Evolutionary conservation across 352 stramenopile species (phyloP).

Genomic region (Phytophthora chlamydospora): DNA sequence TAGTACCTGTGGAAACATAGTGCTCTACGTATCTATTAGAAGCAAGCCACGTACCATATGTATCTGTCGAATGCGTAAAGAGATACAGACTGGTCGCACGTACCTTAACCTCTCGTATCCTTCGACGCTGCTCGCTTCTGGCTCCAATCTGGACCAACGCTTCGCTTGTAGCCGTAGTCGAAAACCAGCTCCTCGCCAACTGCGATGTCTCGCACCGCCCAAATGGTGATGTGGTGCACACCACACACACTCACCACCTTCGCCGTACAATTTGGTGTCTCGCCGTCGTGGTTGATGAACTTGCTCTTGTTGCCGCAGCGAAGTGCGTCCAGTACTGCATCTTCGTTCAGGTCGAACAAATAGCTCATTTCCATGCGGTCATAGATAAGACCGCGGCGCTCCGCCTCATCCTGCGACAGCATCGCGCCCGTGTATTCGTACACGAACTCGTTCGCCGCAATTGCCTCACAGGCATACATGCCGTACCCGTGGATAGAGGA

Average conservation of each 20-base stretch:
- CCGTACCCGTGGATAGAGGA: conserved; percentile 63
- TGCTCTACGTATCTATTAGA: background rate
- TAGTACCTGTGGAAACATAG: background rate
- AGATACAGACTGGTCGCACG: background rate
- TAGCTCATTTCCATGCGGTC: conserved; percentile 85
- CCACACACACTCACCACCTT: conserved; percentile 85
- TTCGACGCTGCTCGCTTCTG: conserved; percentile 23
- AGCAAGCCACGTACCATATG: conserved; percentile 10
- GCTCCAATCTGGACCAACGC: conserved; percentile 66
- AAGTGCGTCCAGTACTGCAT: conserved; percentile 88
- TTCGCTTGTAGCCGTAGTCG: conserved; percentile 69
- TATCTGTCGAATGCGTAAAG: background rate
- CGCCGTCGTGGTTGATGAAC: conserved; percentile 83
- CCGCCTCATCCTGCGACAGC: conserved; percentile 65
- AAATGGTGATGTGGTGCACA: conserved; percentile 91
- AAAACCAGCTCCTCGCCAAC: conserved; percentile 71
- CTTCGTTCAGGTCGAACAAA: conserved; percentile 92
- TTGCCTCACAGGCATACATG: conserved; percentile 51
- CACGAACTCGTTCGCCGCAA: conserved; percentile 55
- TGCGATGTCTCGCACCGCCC: conserved; percentile 79
- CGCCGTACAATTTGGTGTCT: conserved; percentile 74
- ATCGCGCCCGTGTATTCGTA: conserved; percentile 69
- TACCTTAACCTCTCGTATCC: conserved; percentile 24
- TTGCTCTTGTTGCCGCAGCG: conserved; percentile 93
- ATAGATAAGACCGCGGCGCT: conserved; percentile 76